phyloP scores from a whole-genome alignment of 768 basidiomycete species.

The Tulasnella sp. region DNA sequence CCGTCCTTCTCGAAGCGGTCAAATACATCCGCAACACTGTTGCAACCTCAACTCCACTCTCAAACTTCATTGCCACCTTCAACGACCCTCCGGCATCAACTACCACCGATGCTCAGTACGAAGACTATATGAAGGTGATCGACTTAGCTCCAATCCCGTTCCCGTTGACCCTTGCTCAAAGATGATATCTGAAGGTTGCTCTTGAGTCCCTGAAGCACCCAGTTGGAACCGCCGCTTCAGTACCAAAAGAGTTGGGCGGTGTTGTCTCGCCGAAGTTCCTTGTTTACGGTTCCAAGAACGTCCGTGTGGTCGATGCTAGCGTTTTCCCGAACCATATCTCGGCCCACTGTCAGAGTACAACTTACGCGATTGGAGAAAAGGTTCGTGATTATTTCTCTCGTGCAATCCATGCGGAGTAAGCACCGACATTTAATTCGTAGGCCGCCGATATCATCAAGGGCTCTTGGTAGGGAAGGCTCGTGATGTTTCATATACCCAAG shows the following conservation, averaged over 20 bases:
- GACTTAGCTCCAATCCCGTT: slow-evolving; percentile 29
- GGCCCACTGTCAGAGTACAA: slow-evolving; percentile 36
- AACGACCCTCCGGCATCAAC: slow-evolving; percentile 30
- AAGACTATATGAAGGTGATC: slow-evolving; percentile 39
- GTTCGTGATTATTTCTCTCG: neutral
- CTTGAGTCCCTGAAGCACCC: slow-evolving; percentile 15
- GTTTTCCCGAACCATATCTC: slow-evolving; percentile 51
- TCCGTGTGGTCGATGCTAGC: slow-evolving; percentile 58
- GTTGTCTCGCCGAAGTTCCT: slow-evolving; percentile 52
- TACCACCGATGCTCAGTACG: slow-evolving; percentile 37
- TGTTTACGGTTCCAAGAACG: slow-evolving; percentile 57
- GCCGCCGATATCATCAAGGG: neutral
- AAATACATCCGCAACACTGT: slow-evolving; percentile 35
- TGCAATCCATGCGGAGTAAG: neutral
- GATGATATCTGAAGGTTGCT: neutral
- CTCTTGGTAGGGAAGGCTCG: neutral
- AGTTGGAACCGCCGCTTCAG: slow-evolving; percentile 42
- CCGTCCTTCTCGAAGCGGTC: slow-evolving; percentile 37
- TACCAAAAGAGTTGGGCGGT: slow-evolving; percentile 51
- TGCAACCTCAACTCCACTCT: slow-evolving; percentile 35
- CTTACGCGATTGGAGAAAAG: slow-evolving; percentile 27
- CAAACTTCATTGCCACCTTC: slow-evolving; percentile 33
- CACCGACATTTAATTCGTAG: neutral
- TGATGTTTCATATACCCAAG: neutral
- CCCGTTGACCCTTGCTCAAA: neutral